These are phyloP conservation scores for Elsinoe fawcettii DNA, from an alignment of 2,329 filamentous ascomycete genomes.

Conservation along the genomic window DNA sequence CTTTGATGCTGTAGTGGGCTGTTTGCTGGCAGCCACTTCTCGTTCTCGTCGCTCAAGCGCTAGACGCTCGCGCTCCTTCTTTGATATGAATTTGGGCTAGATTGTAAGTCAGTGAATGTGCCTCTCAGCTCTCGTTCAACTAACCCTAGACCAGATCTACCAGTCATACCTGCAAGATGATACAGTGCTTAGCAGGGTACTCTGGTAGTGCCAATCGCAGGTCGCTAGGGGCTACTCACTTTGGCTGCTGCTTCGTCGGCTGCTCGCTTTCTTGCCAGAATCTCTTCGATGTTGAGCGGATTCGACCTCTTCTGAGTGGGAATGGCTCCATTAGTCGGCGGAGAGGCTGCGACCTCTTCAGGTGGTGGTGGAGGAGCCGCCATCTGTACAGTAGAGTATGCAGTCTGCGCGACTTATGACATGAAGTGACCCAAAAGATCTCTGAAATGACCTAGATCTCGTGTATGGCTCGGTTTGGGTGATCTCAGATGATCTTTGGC, in stretches of 20 bases:
- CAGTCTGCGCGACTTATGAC: too few species aligned
- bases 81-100: constrained; percentile 75
- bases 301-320: constrained; percentile 31
- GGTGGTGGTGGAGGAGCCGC: background rate
- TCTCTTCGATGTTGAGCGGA: constrained; percentile 76
- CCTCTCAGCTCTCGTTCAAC: background rate
- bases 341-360: constrained; percentile 7
- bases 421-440: too few species aligned
- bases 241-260: constrained; percentile 77
- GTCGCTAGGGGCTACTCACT: constrained; percentile 17
- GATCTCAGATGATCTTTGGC: too few species aligned
- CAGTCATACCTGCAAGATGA: constrained; percentile 6
- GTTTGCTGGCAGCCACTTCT: constrained; percentile 58
- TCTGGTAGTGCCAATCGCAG: constrained; percentile 32
- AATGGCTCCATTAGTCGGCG: constrained; percentile 33
- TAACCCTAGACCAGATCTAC: background rate
- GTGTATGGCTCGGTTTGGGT: too few species aligned
- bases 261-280: constrained; percentile 76
- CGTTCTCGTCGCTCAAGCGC: constrained; percentile 70
- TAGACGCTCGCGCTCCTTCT: constrained; percentile 70
- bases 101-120: constrained; percentile 17
- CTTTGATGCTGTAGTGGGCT: constrained; percentile 20
- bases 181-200: constrained; percentile 9
- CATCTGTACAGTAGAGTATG: background rate
- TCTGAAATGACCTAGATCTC: too few species aligned